Evolutionary conservation across 2,329 filamentous ascomycete genomes (phyloP), one percentile per base, ranked within the genome.

Genomic region (Colletotrichum tanaceti): DNA sequence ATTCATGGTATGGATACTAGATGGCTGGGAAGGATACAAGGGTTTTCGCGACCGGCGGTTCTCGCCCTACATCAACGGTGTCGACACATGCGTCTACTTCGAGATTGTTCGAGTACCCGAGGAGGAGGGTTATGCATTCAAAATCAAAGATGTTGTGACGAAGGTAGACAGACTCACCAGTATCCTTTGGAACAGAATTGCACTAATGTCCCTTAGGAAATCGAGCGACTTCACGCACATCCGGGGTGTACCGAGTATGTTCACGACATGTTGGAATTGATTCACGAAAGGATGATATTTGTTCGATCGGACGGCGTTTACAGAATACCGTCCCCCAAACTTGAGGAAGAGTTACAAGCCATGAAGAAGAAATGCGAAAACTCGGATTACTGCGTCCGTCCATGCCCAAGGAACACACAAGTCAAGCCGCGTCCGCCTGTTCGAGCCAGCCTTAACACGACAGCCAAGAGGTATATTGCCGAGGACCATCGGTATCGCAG

Each of bases 1-100:
- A 53, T 73, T 74, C 4, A 28, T 73, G 2, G 71, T 77, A 7
- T 78, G 76, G 76, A 35, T 76, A 0, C 61, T 77, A 0, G 72
- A 73, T 2, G 75, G 75, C 0, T 53, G 18, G 13, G 2, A 53
- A 46, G 38, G 47, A n/a, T 43, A 47, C 18, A 3, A 38, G 0
- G 7, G 3, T 4, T 41, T 57, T 13, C 35, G 24, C 4, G 11
- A 24, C 7, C 35, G n/a, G 14, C 28, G 49, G 10, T 16, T 53
- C 4, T 53, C 49, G 4, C 49, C 49, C 0, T 53, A 53, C 28
- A 53, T 53, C 16, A 18, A 38, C 9, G 16, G 49, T 11, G 24
- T 11, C 14, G 14, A 44, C 0, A 58, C 38, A 14, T 22, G 24
- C 6, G 18, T 58, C 5, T 58, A 58, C 11, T 41, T 58, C 10